phyloP scores from a whole-genome alignment of 495 filamentous ascomycete genomes.

The Trichoderma orchidacearum region DNA sequence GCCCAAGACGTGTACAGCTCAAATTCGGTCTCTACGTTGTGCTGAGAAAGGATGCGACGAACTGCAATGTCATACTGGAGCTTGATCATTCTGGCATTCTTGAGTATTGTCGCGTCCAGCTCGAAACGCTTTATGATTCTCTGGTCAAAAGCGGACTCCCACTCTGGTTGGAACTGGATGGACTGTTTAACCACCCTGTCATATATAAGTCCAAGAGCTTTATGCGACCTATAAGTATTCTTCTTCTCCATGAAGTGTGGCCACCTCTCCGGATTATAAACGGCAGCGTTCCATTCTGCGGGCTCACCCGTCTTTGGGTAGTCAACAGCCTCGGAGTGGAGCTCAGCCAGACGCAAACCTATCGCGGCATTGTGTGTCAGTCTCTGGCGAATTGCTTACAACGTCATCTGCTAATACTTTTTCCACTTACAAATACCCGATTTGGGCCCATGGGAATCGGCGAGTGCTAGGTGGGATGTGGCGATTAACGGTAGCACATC shows the following conservation, averaged over 20 bases:
- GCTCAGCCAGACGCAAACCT: slow-evolving; percentile 54
- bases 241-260: slow-evolving; percentile 90
- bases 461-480: slow-evolving; percentile 65
- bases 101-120: slow-evolving; percentile 36
- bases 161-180: slow-evolving; percentile 56
- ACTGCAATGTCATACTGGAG: slow-evolving; percentile 62
- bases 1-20: slow-evolving; percentile 83
- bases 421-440: slow-evolving; percentile 45
- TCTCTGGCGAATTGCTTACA: too few species aligned
- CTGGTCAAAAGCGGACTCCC: slow-evolving; percentile 57
- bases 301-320: slow-evolving; percentile 80
- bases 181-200: slow-evolving; percentile 35
- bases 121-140: slow-evolving; percentile 57
- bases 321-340: slow-evolving; percentile 89
- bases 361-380: neutral
- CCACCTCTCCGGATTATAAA: slow-evolving; percentile 43
- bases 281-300: slow-evolving; percentile 47
- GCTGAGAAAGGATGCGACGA: slow-evolving; percentile 70
- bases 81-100: slow-evolving; percentile 54
- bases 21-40: slow-evolving; percentile 78
- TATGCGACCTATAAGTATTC: slow-evolving; percentile 49
- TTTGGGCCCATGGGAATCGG: slow-evolving; percentile 40
- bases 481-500: slow-evolving; percentile 71
- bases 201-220: slow-evolving; percentile 72
- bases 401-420: too few species aligned